Percentiles rank a stretch among this genome's conserved stretches.
These are phyloP conservation scores for Populus hybrid DNA, from an alignment of 441 rosid species.

Conservation along the genomic window DNA sequence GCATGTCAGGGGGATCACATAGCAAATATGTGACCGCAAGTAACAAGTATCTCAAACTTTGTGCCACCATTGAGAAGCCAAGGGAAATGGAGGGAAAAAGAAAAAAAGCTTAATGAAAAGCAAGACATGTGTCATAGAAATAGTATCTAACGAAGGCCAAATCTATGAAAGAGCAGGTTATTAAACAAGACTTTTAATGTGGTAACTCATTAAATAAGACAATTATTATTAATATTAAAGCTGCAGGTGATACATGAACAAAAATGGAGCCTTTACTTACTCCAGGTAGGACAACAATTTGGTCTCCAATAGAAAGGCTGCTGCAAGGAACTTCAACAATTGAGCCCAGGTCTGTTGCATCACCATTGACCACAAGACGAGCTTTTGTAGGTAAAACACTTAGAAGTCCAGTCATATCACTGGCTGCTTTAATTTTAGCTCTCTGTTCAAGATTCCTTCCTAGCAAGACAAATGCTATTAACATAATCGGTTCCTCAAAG, in stretches of 20 bases:
- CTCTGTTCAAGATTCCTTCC: slow-evolving; percentile 98
- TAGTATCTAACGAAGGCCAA: neutral
- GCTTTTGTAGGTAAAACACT: slow-evolving; percentile 88
- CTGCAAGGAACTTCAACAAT: slow-evolving; percentile 80
- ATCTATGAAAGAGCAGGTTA: neutral
- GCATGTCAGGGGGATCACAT: slow-evolving; percentile 6
- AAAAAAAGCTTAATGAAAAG: no score
- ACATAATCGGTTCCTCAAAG: slow-evolving; percentile 97
- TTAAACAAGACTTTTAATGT: neutral
- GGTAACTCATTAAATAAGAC: neutral
- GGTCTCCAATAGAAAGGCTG: slow-evolving; percentile 85
- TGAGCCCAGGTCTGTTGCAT: slow-evolving; percentile 36
- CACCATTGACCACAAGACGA: slow-evolving; percentile 73
- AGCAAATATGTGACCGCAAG: neutral
- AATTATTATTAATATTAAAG: no score
- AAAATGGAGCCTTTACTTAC: slow-evolving; percentile 42
- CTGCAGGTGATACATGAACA: neutral
- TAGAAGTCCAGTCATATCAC: slow-evolving; percentile 96
- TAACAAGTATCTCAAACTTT: slow-evolving; percentile 8
- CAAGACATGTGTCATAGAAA: neutral
- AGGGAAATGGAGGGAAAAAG: neutral
- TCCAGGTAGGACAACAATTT: slow-evolving; percentile 81
- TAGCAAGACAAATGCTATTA: slow-evolving; percentile 88
- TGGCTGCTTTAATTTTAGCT: slow-evolving; percentile 93
- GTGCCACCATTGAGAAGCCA: slow-evolving; percentile 1